phyloP scores from a whole-genome alignment of 768 basidiomycete genomes.

The Agrocybe praecox region DNA sequence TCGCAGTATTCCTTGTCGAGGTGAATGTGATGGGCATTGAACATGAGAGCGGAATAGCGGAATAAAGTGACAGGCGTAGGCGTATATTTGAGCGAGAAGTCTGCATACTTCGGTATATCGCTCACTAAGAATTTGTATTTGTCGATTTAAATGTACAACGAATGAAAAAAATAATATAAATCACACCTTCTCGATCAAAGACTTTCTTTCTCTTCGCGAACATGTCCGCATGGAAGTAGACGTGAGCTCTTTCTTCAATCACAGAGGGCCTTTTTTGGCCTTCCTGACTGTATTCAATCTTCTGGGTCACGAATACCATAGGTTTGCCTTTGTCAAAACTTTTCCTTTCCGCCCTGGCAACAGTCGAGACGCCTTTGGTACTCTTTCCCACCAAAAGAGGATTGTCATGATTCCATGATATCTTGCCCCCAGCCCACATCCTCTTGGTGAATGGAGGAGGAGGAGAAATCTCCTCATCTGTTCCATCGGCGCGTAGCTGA shows the following conservation, averaged over 20 bases:
- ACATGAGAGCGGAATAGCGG: constrained; percentile 84
- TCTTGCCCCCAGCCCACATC: constrained; percentile 83
- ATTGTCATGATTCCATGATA: constrained; percentile 55
- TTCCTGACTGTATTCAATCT: constrained; percentile 50
- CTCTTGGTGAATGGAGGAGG: constrained; percentile 72
- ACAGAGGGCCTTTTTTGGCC: constrained; percentile 49
- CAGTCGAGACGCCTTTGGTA: constrained; percentile 48
- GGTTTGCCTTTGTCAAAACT: constrained; percentile 64
- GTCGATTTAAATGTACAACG: neutral
- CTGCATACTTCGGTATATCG: constrained; percentile 45
- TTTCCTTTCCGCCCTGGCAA: constrained; percentile 61
- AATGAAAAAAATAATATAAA: neutral
- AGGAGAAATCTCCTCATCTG: constrained; percentile 71
- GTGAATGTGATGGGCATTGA: constrained; percentile 86
- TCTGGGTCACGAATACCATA: constrained; percentile 77
- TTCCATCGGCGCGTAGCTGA: constrained; percentile 65
- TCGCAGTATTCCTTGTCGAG: constrained; percentile 76
- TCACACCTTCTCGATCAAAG: constrained; percentile 46
- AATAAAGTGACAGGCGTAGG: constrained; percentile 77
- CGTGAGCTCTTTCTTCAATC: constrained; percentile 68
- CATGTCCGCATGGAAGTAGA: constrained; percentile 44
- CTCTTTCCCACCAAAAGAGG: constrained; percentile 56
- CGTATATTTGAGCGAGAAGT: constrained; percentile 67
- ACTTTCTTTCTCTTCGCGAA: constrained; percentile 26
- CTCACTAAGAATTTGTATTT: constrained; percentile 40